These are phyloP conservation scores for Carex scoparia DNA, from an alignment of 176 grass and related monocot genomes.

Conservation along the genomic window DNA sequence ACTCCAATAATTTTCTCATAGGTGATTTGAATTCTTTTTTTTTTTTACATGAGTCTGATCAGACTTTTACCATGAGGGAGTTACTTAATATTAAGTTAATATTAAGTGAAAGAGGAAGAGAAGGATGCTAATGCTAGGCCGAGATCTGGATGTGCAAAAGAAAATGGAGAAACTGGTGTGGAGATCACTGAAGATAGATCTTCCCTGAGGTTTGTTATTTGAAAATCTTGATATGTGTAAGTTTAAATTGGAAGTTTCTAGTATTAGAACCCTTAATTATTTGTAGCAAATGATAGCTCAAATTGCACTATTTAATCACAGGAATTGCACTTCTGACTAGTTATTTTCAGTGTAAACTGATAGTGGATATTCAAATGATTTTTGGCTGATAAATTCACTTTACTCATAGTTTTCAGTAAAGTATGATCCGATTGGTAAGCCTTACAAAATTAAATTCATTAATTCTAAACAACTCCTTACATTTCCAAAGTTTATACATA, in stretches of 20 bases:
- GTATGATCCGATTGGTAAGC: not conserved
- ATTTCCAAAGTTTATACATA: not conserved
- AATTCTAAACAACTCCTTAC: not conserved
- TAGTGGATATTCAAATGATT: no score
- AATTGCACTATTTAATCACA: not conserved
- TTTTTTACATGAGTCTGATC: not conserved
- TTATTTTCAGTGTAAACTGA: not conserved
- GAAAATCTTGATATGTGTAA: not conserved
- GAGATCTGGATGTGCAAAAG: slow-evolving; percentile 33
- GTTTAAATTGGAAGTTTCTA: not conserved
- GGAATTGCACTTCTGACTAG: not conserved
- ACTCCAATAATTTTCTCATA: not conserved
- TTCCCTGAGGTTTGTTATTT: slow-evolving; percentile 48
- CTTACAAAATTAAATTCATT: not conserved
- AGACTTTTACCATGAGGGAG: not conserved
- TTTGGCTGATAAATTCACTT: no score
- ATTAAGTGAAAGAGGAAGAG: slow-evolving; percentile 41
- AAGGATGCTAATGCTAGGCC: slow-evolving; percentile 20
- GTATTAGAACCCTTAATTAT: not conserved
- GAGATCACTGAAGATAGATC: slow-evolving; percentile 35
- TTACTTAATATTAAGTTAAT: slow-evolving; percentile 34
- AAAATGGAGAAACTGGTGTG: slow-evolving; percentile 34
- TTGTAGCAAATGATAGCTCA: not conserved
- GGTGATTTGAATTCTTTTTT: not conserved
- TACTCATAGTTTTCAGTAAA: no score